Evolutionary conservation across 768 basidiomycete genomes (phyloP), one percentile per base, ranked within the genome.

Genomic region (Lyophyllum shimeji): DNA sequence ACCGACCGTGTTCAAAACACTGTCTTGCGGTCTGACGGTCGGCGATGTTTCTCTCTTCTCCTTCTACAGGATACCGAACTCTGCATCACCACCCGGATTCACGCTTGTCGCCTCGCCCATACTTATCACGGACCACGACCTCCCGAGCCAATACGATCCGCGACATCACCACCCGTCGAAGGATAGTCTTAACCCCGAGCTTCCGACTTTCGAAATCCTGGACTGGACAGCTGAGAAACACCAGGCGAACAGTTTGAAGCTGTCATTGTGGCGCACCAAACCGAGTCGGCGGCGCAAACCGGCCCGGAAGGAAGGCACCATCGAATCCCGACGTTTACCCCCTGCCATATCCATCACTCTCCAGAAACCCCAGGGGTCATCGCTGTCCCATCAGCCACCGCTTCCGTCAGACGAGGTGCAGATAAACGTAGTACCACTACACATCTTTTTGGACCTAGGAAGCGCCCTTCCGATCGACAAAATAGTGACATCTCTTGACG

Each of bases 381-480:
- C 15, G 3, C 23, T 24, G 5, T 50, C 47, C 13, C 43, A 33
- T 43, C 31, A 31, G 34, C 34, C 21, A 24, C 3, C 27, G 39
- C 34, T 27, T 21, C 18, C 46, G 33, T 29, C 39, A 7, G 46
- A 57, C 31, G 63, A 73, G 4, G 48, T 84, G 29, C 73, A 79
- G 25, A 63, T 83, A n/a, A 65, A 66, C n/a, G 47, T 82, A 7
- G 73, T 74, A 9, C 88, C 93, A 9, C 62, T 95, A 9, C 93
- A 94, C 63, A 40, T 89, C n/a, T 91, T 93, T 64, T 50, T 90
- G 24, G 92, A 95, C 66, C 71, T 92, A 45, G 79, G 70, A 31
- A 66, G 74, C 52, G 60, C 76, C 18, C 60, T 82, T 48, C 65
- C 74, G 56, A 60, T 71, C 61, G 63, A 68, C 49, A 74, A 68